These are phyloP conservation scores for Cutaneotrichosporon cutaneum DNA, from an alignment of 1,284 basidiomycete genomes.

Conservation along the genomic window DNA sequence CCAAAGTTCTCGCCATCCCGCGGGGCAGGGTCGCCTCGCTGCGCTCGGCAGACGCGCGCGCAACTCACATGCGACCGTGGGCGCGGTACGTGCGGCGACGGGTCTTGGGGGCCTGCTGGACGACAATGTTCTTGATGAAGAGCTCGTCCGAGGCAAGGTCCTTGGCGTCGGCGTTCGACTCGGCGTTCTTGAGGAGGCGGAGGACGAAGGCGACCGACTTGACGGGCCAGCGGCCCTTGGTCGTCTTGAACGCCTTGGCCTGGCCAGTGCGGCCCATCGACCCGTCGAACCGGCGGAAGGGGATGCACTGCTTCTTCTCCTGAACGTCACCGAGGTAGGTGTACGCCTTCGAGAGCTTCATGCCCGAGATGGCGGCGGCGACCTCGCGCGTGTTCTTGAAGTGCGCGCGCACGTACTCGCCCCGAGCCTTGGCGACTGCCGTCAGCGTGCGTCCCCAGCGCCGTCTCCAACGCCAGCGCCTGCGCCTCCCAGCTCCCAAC, in stretches of 20 bases:
- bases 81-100: slow-evolving; percentile 99
- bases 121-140: slow-evolving; percentile 92
- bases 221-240: slow-evolving; percentile 99
- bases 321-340: slow-evolving; percentile 89
- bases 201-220: slow-evolving; percentile 97
- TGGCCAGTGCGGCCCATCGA: slow-evolving; percentile 96
- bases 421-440: slow-evolving; percentile 82
- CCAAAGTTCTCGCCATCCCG: no score
- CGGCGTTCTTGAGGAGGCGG: slow-evolving; percentile 96
- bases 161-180: slow-evolving; percentile 98
- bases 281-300: slow-evolving; percentile 95
- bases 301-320: slow-evolving; percentile 96
- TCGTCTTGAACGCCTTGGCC: slow-evolving; percentile 96
- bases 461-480: neutral
- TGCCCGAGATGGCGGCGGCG: slow-evolving; percentile 80
- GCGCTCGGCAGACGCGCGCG: neutral
- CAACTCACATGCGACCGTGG: slow-evolving; percentile 73
- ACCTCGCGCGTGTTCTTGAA: slow-evolving; percentile 99
- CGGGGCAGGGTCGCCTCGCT: no score
- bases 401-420: slow-evolving; percentile 97
- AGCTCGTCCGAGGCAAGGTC: slow-evolving; percentile 91
- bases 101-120: slow-evolving; percentile 99
- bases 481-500: slow-evolving; percentile 10
- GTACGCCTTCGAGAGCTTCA: slow-evolving; percentile 95
- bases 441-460: slow-evolving; percentile 10